Conservation (phyloP, 139 green algal species). For the Haematococcus lacustris region DNA sequence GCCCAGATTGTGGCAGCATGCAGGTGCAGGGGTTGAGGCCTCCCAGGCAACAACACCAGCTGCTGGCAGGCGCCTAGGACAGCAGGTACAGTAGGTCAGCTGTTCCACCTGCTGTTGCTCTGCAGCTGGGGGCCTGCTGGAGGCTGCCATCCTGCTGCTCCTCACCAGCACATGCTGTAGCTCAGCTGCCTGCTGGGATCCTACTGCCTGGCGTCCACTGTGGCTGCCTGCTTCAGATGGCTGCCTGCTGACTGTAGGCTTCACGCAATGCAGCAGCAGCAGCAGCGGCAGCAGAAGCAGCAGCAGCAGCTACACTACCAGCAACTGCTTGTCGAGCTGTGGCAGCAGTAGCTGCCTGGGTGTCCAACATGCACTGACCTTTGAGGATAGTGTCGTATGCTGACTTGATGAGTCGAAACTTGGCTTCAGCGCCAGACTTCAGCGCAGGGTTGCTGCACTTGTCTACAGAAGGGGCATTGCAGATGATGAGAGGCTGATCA, state of each 20-base stretch:
- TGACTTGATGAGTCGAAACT: constrained; percentile 27
- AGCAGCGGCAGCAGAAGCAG: neutral
- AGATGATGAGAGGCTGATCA: neutral
- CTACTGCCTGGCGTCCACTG: neutral
- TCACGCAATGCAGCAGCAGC: neutral
- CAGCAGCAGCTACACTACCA: no score
- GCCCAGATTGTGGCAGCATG: neutral
- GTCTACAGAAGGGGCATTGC: neutral
- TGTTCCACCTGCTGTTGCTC: neutral
- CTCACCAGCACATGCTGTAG: no score
- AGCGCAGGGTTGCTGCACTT: neutral
- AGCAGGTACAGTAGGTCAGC: neutral
- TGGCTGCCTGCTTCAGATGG: neutral
- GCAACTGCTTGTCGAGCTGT: no score
- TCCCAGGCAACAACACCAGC: no score
- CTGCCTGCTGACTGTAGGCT: neutral
- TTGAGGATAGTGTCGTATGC: constrained; percentile 32
- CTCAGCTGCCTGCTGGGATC: neutral
- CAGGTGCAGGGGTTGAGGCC: neutral
- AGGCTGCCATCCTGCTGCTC: no score
- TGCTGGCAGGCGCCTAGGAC: neutral
- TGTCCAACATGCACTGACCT: constrained; percentile 4
- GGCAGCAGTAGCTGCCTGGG: neutral
- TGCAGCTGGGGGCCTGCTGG: no score
- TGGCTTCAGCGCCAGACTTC: constrained; percentile 10